Evolutionary conservation across 371 early-diverging fungal species (phyloP).

Genomic region (Fennellomyces sp.): DNA sequence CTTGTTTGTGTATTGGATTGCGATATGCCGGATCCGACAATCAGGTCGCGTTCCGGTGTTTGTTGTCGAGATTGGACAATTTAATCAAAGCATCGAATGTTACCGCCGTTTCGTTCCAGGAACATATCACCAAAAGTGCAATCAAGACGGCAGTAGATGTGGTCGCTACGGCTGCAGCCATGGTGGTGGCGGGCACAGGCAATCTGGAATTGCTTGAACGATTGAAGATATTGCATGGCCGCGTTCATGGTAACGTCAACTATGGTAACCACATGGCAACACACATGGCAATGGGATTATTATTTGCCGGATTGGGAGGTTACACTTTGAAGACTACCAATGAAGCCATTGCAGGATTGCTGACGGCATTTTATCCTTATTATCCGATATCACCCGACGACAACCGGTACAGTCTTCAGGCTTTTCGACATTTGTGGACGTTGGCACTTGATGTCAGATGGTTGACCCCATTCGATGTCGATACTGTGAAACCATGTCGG

Average conservation of each 20-base stretch:
- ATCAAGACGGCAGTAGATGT: slow-evolving; percentile 70
- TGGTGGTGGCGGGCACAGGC: slow-evolving; percentile 88
- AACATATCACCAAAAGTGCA: slow-evolving; percentile 56
- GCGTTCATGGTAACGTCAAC: slow-evolving; percentile 33
- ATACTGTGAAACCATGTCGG: slow-evolving; percentile 54
- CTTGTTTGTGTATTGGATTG: slow-evolving; percentile 79
- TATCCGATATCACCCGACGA: slow-evolving; percentile 69
- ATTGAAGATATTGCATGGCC: slow-evolving; percentile 57
- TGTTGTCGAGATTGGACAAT: slow-evolving; percentile 53
- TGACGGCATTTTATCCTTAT: slow-evolving; percentile 81
- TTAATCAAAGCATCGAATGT: slow-evolving; percentile 41
- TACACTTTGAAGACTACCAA: slow-evolving; percentile 74
- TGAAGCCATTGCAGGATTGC: slow-evolving; percentile 69
- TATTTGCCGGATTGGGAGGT: slow-evolving; percentile 82
- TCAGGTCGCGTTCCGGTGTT: slow-evolving; percentile 46
- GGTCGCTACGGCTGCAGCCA: slow-evolving; percentile 61
- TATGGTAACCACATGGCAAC: slow-evolving; percentile 88
- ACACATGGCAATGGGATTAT: slow-evolving; percentile 83
- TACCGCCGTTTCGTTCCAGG: slow-evolving; percentile 52
- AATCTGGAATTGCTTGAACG: slow-evolving; percentile 59
- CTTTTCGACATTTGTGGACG: slow-evolving; percentile 88
- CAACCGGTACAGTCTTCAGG: slow-evolving; percentile 80
- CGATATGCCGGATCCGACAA: slow-evolving; percentile 81
- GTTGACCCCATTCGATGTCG: slow-evolving; percentile 57
- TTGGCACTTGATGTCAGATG: slow-evolving; percentile 74